Evolutionary conservation across 1,139 yeast genomes (phyloP), one percentile per base, ranked within the genome.

Genomic region (Saccharomyces hybrid): DNA sequence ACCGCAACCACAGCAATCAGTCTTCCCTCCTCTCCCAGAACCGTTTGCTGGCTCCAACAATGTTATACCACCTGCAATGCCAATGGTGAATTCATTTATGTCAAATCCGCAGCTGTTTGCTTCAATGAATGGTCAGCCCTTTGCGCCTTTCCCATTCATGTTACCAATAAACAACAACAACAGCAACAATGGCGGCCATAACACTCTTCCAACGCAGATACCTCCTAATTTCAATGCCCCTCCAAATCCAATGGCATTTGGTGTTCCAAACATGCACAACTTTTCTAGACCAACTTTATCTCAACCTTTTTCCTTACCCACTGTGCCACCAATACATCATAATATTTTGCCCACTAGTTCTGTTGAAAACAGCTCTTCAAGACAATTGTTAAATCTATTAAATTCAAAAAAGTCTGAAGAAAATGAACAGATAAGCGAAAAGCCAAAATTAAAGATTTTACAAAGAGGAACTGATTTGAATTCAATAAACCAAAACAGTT

Each of bases 201-300:
- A 54, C 16, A 48, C 52, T 51, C 52, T 26, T 29, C 56, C 42
- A 26, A 41, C 31, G 28, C 25, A 41, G 23, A 27, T 25, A 3
- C 51, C 29, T 27, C 51, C 51, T 29, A 53, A 42, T 49, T 52
- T 16, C 49, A 34, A 27, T 19, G 54, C 48, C 54, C 54, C 32
- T 50, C 59, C 38, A 34, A 58, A 46, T 54, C 58, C 47, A 47
- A 52, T 34, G 11, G 61, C 58, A 48, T 56, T 55, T 19, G 54
- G 61, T 50, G 74, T 73, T 28, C 83, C 83, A 32, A 73, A 73
- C 47, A 77, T 81, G 2, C 76, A 73, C 25, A 66, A 75, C 5
- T 70, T 79, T 47, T 73, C 74, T 49, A 78, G 74, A 60, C 75
- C 76, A 42, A 78, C 80, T 2, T 65, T 71, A 46, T 68, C 60